Evolutionary conservation across 441 rosid species (phyloP), one percentile per base, ranked within the genome.

Genomic region (Erodium moschatum): DNA sequence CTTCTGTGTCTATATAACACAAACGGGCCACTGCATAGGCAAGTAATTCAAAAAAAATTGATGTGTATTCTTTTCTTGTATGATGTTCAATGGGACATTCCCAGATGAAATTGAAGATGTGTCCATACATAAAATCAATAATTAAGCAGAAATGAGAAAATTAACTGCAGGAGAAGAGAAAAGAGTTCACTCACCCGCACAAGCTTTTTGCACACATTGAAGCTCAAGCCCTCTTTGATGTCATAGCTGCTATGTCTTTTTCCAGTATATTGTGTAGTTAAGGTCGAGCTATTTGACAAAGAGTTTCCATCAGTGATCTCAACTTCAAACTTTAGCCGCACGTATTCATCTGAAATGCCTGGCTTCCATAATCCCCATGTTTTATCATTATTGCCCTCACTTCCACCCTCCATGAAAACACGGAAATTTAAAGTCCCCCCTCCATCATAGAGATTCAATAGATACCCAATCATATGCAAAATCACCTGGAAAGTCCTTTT

Each of bases 401-500:
- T 77, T 20, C 73, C 63, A 2, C 74, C 80, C 60, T 75, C 85
- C 12, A 74, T 71, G 48, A 76, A 78, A 64, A 85, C 86, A 61
- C 82, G 76, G 33, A 88, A 82, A 2, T 70, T 63, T 21, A 88
- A 83, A 6, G 77, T 69, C 58, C 83, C 87, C 58, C 73, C 72
- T 35, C 82, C 80, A 46, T 76, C 81, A 67, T 82, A 75, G 69
- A 80, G 69, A 71, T 85, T 85, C 77, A 88, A 80, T 68, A 88
- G 81, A 75, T 82, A 82, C 3, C 93, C 93, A 76, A 86, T 85
- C 89, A 88, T 81, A 70, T 88, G 87, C 79, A 86, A 78, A 72
- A 88, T 84, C 77, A 88, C 87, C 80, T 88, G 93, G 73, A 86
- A 88, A 54, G 90, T 80, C 75, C 90, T 82, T 70, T 75, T 85